phyloP scores from a whole-genome alignment of 2,329 filamentous ascomycete genomes.

The Cucurbitaria berberidis region DNA sequence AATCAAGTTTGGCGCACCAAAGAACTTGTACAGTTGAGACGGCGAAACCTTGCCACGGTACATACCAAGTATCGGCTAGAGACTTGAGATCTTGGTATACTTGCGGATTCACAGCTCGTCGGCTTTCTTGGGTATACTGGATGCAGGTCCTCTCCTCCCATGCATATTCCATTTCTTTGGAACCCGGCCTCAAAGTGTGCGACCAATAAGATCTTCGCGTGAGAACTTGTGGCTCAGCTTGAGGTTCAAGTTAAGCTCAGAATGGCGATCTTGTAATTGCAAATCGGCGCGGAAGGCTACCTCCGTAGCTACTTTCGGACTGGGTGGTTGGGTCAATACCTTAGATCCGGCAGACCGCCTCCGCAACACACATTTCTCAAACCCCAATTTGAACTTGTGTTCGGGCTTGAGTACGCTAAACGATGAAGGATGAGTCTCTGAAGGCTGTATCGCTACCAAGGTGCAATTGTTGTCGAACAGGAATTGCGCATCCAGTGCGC shows the following conservation, averaged over 20 bases:
- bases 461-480: conserved; percentile 4
- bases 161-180: conserved; percentile 18
- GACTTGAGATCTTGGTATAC: background rate
- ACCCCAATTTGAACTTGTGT: conserved; percentile 13
- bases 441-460: conserved; percentile 16
- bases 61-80: background rate
- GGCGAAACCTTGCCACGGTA: background rate
- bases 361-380: conserved; percentile 10
- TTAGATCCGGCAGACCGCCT: conserved; percentile 32
- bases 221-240: conserved; percentile 21
- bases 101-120: background rate
- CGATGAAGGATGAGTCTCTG: conserved; percentile 15
- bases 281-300: conserved; percentile 25
- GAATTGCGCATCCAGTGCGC: conserved; percentile 1
- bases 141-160: conserved; percentile 26
- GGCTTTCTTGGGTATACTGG: conserved; percentile 11
- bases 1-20: background rate
- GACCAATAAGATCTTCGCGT: conserved; percentile 17
- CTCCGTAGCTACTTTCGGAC: conserved; percentile 28
- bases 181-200: background rate
- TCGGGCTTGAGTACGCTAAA: conserved; percentile 11
- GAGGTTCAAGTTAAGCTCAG: conserved; percentile 22
- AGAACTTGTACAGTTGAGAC: background rate
- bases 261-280: conserved; percentile 14
- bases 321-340: conserved; percentile 25